Evolutionary conservation across 192 early-diverging fungal genomes (phyloP), one percentile per base, ranked within the genome.

Genomic region (Gryganskiella cystojenkinii): DNA sequence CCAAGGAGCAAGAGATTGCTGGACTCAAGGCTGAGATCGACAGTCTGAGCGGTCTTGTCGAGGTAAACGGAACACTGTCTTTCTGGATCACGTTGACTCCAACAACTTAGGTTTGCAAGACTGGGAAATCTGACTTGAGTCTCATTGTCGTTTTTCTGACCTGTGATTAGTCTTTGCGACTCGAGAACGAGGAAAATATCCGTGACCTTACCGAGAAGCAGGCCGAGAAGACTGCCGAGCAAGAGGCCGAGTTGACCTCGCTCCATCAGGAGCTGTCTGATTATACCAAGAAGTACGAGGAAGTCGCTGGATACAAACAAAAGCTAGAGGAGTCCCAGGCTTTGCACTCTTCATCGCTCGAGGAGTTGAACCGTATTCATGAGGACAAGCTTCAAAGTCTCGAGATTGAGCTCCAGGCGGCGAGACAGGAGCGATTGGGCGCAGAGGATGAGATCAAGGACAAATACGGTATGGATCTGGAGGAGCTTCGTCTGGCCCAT

Each of bases 351-450:
- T 64, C 66, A 6, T 58, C 74, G 1, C 54, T 78, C 2, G 74
- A 78, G 25, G 56, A 78, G 37, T 56, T 78, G 45, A 78, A 78
- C 61, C 55, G 74, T 14, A 78, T 78, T 22, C 78, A 80, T 28
- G 78, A 71, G 8, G 70, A 80, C 20, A 67, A 71, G 44, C 64
- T 81, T 27, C 68, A 71, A 55, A 66, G 74, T 22, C 65, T 76
- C 14, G 75, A 73, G 40, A 68, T 68, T 45, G 80, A 81, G 31
- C 80, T 81, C 4, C 69, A 74, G 49, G 72, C 65, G 1, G 73
- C 71, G 3, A 64, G 58, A 58, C 65, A 81, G 35, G 67, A 81
- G 24, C 67, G 61, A 6, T 42, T 64, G 8, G 79, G 71, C 15
- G 64, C 61, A 22, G 79, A 71, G 25, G 70, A 65, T 37, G 71